Percentiles rank a stretch among this genome's conserved stretches.
These are phyloP conservation scores for Ailanthus altissimus DNA, from an alignment of 345 rosid species.

Conservation along the genomic window DNA sequence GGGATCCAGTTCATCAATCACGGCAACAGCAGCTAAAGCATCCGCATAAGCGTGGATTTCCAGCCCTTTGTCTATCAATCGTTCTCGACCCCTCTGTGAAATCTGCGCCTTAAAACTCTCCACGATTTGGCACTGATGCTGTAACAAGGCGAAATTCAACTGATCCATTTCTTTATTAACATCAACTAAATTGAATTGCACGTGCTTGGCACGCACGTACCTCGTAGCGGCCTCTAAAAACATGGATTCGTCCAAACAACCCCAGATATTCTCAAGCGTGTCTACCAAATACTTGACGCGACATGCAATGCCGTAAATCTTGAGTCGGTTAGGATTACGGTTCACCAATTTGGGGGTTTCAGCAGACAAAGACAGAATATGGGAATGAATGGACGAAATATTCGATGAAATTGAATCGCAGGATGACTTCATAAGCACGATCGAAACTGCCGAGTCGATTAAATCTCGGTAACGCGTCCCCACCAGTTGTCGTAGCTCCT, in stretches of 20 bases:
- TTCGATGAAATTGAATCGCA: slow-evolving; percentile 71
- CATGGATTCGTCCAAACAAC: slow-evolving; percentile 67
- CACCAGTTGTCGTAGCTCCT: slow-evolving; percentile 89
- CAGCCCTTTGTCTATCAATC: slow-evolving; percentile 72
- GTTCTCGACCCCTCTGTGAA: slow-evolving; percentile 86
- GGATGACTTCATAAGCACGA: slow-evolving; percentile 79
- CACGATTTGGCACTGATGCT: slow-evolving; percentile 97
- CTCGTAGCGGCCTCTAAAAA: slow-evolving; percentile 57
- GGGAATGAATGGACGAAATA: slow-evolving; percentile 61
- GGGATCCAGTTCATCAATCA: slow-evolving; percentile 83
- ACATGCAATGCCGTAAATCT: slow-evolving; percentile 53
- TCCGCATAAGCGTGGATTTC: slow-evolving; percentile 68
- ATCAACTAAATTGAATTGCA: slow-evolving; percentile 31
- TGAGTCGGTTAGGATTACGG: slow-evolving; percentile 27
- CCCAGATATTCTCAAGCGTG: slow-evolving; percentile 74
- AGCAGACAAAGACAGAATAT: slow-evolving; percentile 60
- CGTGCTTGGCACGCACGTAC: slow-evolving; percentile 59
- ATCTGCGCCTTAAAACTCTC: slow-evolving; percentile 95
- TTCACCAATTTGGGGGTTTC: slow-evolving; percentile 39
- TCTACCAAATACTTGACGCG: slow-evolving; percentile 69
- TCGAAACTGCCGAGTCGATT: slow-evolving; percentile 94
- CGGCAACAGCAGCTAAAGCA: slow-evolving; percentile 82
- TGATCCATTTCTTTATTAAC: slow-evolving; percentile 28
- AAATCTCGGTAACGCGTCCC: slow-evolving; percentile 92
- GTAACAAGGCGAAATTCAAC: slow-evolving; percentile 80